Conservation (phyloP, 179 eudicot species). For the Silene coronaria region DNA sequence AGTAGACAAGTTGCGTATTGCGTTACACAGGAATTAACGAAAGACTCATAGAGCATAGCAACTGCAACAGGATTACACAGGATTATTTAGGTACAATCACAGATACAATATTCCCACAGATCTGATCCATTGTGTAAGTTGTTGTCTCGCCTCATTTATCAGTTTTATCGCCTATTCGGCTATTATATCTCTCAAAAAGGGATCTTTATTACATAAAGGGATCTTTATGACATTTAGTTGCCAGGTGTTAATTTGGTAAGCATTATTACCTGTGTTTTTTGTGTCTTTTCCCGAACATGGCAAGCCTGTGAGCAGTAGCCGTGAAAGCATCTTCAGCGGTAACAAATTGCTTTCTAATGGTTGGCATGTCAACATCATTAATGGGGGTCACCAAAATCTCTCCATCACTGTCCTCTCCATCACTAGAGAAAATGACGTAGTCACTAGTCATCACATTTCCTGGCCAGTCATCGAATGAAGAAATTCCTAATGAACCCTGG, state of each 20-base stretch:
- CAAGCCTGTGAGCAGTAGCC: slow-evolving; percentile 54
- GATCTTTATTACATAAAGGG: too few species aligned
- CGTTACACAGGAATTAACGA: background rate
- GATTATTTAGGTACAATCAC: slow-evolving; percentile 4
- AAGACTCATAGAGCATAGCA: background rate
- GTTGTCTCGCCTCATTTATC: background rate
- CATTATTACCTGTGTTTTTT: slow-evolving; percentile 49
- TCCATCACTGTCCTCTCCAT: slow-evolving; percentile 80
- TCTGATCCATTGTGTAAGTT: background rate
- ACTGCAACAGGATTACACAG: background rate
- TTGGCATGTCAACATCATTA: slow-evolving; percentile 65
- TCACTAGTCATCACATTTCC: slow-evolving; percentile 36
- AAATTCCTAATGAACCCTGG: slow-evolving; percentile 43
- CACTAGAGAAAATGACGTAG: slow-evolving; percentile 56
- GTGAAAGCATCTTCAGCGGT: slow-evolving; percentile 57
- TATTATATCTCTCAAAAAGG: background rate
- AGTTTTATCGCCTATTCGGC: background rate
- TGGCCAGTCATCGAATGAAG: slow-evolving; percentile 57
- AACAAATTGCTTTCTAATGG: slow-evolving; percentile 38
- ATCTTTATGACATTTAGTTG: background rate
- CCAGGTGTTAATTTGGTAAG: background rate
- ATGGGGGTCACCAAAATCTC: slow-evolving; percentile 61
- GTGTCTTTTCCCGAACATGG: slow-evolving; percentile 44
- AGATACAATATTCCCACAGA: background rate
- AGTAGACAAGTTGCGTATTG: background rate